These are phyloP conservation scores for Backusella tarrabulga DNA, from an alignment of 192 early-diverging fungal genomes.

Conservation along the genomic window DNA sequence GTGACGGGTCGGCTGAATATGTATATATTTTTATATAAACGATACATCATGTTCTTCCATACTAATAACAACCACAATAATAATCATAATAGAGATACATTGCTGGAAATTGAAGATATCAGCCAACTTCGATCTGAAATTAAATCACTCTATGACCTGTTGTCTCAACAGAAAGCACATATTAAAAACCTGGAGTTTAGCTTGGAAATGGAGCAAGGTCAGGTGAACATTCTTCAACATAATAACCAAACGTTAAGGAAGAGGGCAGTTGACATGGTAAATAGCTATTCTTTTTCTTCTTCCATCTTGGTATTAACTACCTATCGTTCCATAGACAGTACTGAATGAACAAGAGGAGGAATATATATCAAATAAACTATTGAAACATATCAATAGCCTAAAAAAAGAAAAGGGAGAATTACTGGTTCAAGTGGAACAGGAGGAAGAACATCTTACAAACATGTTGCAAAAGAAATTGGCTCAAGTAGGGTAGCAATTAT, in stretches of 20 bases:
- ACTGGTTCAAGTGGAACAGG: slow-evolving; percentile 73
- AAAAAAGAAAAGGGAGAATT: slow-evolving; percentile 82
- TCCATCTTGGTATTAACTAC: too few species aligned
- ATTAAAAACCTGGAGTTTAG: slow-evolving; percentile 67
- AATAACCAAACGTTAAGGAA: slow-evolving; percentile 59
- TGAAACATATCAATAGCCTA: slow-evolving; percentile 69
- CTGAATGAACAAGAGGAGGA: slow-evolving; percentile 69
- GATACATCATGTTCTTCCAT: background rate
- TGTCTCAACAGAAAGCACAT: slow-evolving; percentile 31
- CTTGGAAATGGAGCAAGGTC: slow-evolving; percentile 63
- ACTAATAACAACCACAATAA: background rate
- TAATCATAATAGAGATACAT: background rate
- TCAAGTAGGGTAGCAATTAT: slow-evolving; percentile 35
- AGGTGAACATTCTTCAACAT: slow-evolving; percentile 58
- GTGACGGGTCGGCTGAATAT: background rate
- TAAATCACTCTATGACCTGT: background rate
- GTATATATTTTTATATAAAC: background rate
- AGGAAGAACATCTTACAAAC: slow-evolving; percentile 81
- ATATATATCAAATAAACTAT: slow-evolving; percentile 73
- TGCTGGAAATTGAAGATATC: background rate
- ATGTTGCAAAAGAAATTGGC: slow-evolving; percentile 72
- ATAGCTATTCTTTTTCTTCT: background rate
- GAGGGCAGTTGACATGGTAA: slow-evolving; percentile 57
- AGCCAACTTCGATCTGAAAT: slow-evolving; percentile 3
- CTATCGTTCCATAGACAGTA: slow-evolving; percentile 35